These are phyloP conservation scores for Ochetophila trinervis DNA, from an alignment of 306 rosid genomes.

Conservation along the genomic window DNA sequence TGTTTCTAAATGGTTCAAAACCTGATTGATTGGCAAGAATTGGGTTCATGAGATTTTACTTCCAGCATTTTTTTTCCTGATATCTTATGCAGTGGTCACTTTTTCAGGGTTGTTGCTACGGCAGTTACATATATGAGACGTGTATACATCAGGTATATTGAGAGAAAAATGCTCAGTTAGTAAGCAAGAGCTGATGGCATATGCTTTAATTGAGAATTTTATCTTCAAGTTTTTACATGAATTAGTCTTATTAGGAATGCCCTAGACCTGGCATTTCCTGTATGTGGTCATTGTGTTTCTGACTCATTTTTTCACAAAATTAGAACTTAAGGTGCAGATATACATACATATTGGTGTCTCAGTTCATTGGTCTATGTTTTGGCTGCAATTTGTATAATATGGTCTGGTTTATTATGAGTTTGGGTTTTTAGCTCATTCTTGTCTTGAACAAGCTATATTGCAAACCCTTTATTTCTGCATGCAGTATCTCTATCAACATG, in stretches of 20 bases:
- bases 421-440: neutral
- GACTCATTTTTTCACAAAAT: too few species aligned
- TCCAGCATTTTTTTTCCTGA: neutral
- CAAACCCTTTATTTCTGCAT: neutral
- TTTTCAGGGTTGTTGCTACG: slow-evolving; percentile 94
- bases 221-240: neutral
- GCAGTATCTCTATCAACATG: neutral
- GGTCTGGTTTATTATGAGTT: neutral
- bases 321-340: too few species aligned
- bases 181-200: slow-evolving; percentile 12
- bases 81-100: slow-evolving; percentile 25
- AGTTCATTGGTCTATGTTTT: neutral
- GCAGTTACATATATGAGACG: slow-evolving; percentile 96
- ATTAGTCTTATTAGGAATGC: neutral
- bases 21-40: too few species aligned
- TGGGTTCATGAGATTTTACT: neutral
- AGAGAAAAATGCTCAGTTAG: slow-evolving; percentile 3
- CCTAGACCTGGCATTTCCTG: too few species aligned
- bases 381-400: too few species aligned
- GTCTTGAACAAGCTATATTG: neutral
- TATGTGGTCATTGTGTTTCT: too few species aligned
- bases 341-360: neutral
- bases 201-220: neutral
- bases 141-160: slow-evolving; percentile 73
- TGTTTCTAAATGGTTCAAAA: neutral